Conservation (phyloP, 2,329 filamentous ascomycete species). For the Colletotrichum nymphaeae region DNA sequence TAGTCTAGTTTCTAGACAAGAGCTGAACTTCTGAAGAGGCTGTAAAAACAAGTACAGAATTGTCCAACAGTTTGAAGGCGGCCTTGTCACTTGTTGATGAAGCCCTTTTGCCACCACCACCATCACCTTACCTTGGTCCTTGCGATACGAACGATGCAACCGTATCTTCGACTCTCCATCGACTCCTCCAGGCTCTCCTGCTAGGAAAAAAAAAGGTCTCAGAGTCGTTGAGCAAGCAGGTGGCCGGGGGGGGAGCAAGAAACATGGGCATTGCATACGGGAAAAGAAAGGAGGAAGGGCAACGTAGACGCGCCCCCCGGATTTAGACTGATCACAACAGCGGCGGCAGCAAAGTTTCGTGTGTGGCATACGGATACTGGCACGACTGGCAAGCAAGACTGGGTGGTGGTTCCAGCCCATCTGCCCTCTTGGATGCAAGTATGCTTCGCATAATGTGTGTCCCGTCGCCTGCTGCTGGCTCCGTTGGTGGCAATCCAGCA, state of each 20-base stretch:
- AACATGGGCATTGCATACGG: background rate
- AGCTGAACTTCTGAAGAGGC: background rate
- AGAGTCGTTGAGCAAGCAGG: background rate
- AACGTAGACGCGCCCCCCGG: too few species aligned
- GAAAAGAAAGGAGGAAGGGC: background rate
- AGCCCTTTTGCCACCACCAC: background rate
- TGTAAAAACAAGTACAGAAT: background rate
- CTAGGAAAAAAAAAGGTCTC: background rate
- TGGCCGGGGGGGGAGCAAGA: too few species aligned
- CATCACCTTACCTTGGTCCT: too few species aligned
- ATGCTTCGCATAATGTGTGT: constrained; percentile 54
- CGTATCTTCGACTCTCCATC: too few species aligned
- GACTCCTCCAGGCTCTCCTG: background rate
- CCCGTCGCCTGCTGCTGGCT: constrained; percentile 24
- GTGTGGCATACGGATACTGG: too few species aligned
- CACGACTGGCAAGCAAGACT: background rate
- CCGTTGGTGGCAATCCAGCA: constrained; percentile 1
- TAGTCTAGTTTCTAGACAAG: too few species aligned
- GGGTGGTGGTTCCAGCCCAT: background rate
- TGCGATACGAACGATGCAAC: background rate
- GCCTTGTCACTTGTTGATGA: too few species aligned
- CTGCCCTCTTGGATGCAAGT: constrained; percentile 47
- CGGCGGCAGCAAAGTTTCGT: too few species aligned
- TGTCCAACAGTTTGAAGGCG: background rate
- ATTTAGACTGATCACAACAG: too few species aligned